Conservation (phyloP, 2,329 filamentous ascomycete genomes). For the Kalmusia sp. region DNA sequence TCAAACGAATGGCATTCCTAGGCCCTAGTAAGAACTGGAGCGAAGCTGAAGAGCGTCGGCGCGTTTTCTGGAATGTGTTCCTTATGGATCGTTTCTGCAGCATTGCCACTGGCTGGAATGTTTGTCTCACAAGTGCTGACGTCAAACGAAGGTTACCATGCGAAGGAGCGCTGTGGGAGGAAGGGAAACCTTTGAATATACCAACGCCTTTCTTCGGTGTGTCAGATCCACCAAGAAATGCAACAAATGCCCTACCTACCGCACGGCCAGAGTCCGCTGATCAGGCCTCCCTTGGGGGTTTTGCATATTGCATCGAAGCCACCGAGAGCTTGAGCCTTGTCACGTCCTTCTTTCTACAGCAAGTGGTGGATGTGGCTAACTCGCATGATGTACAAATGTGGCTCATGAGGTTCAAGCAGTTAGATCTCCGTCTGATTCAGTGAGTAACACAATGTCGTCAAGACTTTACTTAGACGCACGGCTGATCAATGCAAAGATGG, state of each 20-base stretch:
- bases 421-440: constrained; percentile 40
- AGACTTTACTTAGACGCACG: neutral
- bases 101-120: constrained; percentile 46
- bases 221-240: constrained; percentile 36
- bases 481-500: constrained; percentile 6
- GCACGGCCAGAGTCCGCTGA: constrained; percentile 27
- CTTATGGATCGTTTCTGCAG: constrained; percentile 48
- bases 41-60: constrained; percentile 45
- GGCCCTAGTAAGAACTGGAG: constrained; percentile 35
- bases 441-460: constrained; percentile 16
- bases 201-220: constrained; percentile 54
- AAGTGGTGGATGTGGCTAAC: constrained; percentile 37
- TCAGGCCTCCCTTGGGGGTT: constrained; percentile 40
- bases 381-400: constrained; percentile 39
- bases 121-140: constrained; percentile 42
- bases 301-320: constrained; percentile 41
- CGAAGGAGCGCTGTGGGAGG: constrained; percentile 43
- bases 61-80: constrained; percentile 49
- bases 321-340: constrained; percentile 45
- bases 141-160: constrained; percentile 45
- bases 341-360: constrained; percentile 45
- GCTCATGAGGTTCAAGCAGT: constrained; percentile 42
- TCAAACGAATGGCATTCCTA: constrained; percentile 48
- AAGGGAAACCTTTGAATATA: constrained; percentile 32
- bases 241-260: constrained; percentile 20